Evolutionary conservation across 1,139 yeast genomes (phyloP).

Genomic region (Geotrichum siamense): DNA sequence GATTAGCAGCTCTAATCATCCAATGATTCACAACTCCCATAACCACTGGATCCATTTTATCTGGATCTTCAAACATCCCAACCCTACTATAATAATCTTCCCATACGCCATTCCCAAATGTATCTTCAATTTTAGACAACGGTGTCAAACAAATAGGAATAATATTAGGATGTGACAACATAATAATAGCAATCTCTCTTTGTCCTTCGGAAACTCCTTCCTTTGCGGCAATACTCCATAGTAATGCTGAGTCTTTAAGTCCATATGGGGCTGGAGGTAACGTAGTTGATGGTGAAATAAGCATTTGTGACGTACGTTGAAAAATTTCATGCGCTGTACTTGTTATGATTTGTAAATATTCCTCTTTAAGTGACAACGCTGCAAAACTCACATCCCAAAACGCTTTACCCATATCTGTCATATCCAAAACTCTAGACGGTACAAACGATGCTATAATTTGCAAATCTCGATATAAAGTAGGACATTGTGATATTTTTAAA

Average conservation of each 20-base stretch:
- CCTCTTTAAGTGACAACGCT: constrained; percentile 33
- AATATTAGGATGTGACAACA: constrained; percentile 30
- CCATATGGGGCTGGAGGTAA: constrained; percentile 26
- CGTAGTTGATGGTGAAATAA: constrained; percentile 16
- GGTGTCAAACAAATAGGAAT: constrained; percentile 27
- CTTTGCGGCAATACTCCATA: constrained; percentile 31
- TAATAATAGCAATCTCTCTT: constrained; percentile 32
- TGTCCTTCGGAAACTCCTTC: constrained; percentile 32
- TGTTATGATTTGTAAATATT: constrained; percentile 29
- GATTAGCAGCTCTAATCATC: constrained; percentile 30
- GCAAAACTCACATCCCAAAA: constrained; percentile 38
- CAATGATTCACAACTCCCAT: constrained; percentile 32
- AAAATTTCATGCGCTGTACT: constrained; percentile 33
- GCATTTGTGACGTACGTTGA: constrained; percentile 30
- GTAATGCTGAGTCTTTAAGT: constrained; percentile 29
- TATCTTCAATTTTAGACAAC: constrained; percentile 25
- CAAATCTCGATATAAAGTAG: constrained; percentile 34
- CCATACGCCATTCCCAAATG: constrained; percentile 25
- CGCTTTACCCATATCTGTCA: constrained; percentile 33
- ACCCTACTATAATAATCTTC: constrained; percentile 19
- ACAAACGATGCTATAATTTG: constrained; percentile 35
- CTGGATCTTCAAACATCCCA: constrained; percentile 7
- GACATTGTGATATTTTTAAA: constrained; percentile 25
- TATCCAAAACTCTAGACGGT: constrained; percentile 30
- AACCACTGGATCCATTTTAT: constrained; percentile 30